Percentiles rank a stretch among this genome's conserved stretches.
Conservation (phyloP, 1,284 basidiomycete species). For the Puccinia coronata region DNA sequence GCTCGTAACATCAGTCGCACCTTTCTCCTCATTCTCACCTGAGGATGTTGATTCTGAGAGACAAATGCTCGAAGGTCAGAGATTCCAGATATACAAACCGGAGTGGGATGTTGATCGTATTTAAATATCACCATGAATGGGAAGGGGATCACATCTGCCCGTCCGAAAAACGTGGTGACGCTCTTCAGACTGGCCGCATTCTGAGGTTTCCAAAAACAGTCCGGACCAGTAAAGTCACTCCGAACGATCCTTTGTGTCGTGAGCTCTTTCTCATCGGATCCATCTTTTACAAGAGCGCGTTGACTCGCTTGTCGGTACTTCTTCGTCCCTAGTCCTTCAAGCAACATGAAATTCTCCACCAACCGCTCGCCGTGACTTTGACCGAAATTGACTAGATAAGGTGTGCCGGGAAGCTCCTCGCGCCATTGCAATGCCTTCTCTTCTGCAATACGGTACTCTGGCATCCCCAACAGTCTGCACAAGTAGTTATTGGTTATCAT, state of each 20-base stretch:
- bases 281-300: conserved; percentile 50
- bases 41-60: conserved; percentile 66
- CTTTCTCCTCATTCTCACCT: conserved; percentile 65
- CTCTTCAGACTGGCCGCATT: conserved; percentile 54
- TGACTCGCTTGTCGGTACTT: conserved; percentile 43
- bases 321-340: conserved; percentile 54
- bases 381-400: conserved; percentile 71
- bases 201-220: conserved; percentile 53
- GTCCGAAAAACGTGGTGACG: conserved; percentile 68
- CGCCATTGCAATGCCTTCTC: conserved; percentile 23
- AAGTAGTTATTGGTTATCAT: background rate
- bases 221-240: conserved; percentile 55
- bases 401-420: conserved; percentile 59
- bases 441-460: conserved; percentile 23
- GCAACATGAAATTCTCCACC: conserved; percentile 76
- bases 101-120: conserved; percentile 68
- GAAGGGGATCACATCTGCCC: conserved; percentile 76
- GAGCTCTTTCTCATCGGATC: conserved; percentile 72
- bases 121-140: conserved; percentile 71
- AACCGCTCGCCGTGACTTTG: conserved; percentile 73
- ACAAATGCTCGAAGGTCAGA: conserved; percentile 68
- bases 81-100: conserved; percentile 63
- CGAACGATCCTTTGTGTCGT: conserved; percentile 62
- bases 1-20: conserved; percentile 70
- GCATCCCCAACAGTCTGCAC: conserved; percentile 64